phyloP scores from a whole-genome alignment of 2,329 filamentous ascomycete species.

The Aspergillus novoparasiticus region DNA sequence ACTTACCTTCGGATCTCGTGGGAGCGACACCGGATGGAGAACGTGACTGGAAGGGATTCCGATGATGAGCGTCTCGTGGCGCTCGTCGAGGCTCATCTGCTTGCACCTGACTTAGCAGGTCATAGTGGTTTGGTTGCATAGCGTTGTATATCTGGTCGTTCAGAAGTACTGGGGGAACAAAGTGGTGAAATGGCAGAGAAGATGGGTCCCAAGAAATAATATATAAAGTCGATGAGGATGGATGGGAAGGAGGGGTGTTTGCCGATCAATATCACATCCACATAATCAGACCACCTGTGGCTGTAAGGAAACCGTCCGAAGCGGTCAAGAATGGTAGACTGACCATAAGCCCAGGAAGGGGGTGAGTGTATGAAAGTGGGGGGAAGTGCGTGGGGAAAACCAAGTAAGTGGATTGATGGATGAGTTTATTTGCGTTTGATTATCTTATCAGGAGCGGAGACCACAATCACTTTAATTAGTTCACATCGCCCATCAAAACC shows the following conservation, averaged over 20 bases:
- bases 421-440: neutral
- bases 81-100: slow-evolving; percentile 34
- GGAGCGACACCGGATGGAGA: slow-evolving; percentile 36
- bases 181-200: neutral
- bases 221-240: neutral
- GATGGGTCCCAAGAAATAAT: neutral
- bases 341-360: neutral
- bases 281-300: slow-evolving; percentile 1
- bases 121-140: slow-evolving; percentile 46
- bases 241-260: neutral
- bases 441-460: neutral
- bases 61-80: slow-evolving; percentile 37
- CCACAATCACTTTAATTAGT: neutral
- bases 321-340: neutral
- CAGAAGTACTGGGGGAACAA: neutral
- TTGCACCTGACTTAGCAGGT: slow-evolving; percentile 40
- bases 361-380: neutral
- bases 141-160: slow-evolving; percentile 2
- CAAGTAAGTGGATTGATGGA: neutral
- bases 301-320: neutral
- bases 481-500: neutral
- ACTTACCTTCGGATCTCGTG: slow-evolving; percentile 49
- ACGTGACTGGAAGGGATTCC: slow-evolving; percentile 36
- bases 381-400: slow-evolving; percentile 1
- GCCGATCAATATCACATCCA: neutral